phyloP scores from a whole-genome alignment of 495 filamentous ascomycete species.

The Penicillium crystallinum region DNA sequence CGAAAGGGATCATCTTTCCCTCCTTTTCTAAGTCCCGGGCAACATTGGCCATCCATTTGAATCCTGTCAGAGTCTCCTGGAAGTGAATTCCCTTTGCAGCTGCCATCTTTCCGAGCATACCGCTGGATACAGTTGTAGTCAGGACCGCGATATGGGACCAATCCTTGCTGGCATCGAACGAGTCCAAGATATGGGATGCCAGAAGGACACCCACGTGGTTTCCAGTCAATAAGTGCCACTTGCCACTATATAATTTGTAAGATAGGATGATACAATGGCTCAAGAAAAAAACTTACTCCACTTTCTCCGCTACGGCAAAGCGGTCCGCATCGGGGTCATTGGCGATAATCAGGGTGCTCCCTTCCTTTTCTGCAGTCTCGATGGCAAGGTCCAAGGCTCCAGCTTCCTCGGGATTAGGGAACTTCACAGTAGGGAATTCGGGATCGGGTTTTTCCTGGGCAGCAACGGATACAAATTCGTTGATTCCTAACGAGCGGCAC shows the following conservation, averaged over 20 bases:
- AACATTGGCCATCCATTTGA: slow-evolving; percentile 66
- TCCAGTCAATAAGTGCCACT: slow-evolving; percentile 62
- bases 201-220: slow-evolving; percentile 65
- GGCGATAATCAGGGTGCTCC: slow-evolving; percentile 53
- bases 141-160: slow-evolving; percentile 49
- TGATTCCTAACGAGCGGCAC: slow-evolving; percentile 41
- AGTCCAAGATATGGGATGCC: slow-evolving; percentile 52
- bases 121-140: slow-evolving; percentile 60
- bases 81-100: slow-evolving; percentile 50
- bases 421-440: slow-evolving; percentile 64
- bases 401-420: slow-evolving; percentile 69
- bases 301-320: slow-evolving; percentile 60
- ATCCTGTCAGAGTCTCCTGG: slow-evolving; percentile 65
- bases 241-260: slow-evolving; percentile 23
- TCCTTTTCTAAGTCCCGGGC: slow-evolving; percentile 37
- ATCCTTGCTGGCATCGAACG: slow-evolving; percentile 20
- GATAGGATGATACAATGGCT: neutral
- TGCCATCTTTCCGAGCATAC: slow-evolving; percentile 61
- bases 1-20: slow-evolving; percentile 52
- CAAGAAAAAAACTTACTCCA: slow-evolving; percentile 31
- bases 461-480: slow-evolving; percentile 39
- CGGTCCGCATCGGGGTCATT: slow-evolving; percentile 73
- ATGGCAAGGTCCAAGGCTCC: slow-evolving; percentile 64
- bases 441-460: slow-evolving; percentile 57
- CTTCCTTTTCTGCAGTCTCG: slow-evolving; percentile 45